Base-by-base conservation (phyloP, 306 rosid species). In the Vigna angularis region DNA sequence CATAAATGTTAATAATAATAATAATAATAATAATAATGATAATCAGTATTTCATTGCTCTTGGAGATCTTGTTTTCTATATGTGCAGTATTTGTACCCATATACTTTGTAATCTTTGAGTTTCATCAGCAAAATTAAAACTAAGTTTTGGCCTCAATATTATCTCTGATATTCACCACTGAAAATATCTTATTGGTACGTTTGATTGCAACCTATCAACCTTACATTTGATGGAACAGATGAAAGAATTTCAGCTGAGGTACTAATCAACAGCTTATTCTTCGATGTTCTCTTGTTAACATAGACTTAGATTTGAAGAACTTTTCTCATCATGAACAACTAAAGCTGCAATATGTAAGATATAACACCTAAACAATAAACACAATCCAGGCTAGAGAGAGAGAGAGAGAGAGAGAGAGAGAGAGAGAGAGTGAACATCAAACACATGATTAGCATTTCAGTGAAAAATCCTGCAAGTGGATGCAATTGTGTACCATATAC, bases 201-300 rank as follows among this genome's bases (percentile, higher is more conserved):
- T 34, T 42, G 79, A 42, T 72, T 72, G 83, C 73, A 79, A 64
- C 78, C 8, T 80, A 32, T 47, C 58, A 79, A 51, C 67, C 67
- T 63, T 68, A 55, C 34, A 63, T n/a, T 63, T 22, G 18, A 61
- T 50, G 56, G 56, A 36, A 45, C 51, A 9, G 45, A 72, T 72
- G 68, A 62, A 62, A 62, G 68, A 32, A 28, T 63, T 64, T 32
- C 13, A 40, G 40, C 50, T 51, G 44, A 52, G 52, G 20, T 64
- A 56, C n/a, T 42, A 52, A 44, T 42, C 38, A 64, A 49, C 42
- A 36, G 11, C 12, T 61, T 22, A 48, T 64, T 40, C 26, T 79
- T 16, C 6, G 17, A 42, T 53, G 50, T 47, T 69, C 40, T 57
- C 51, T 47, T 34, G 64, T 80, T 44, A 9, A 17, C n/a, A 63